Base-by-base conservation (phyloP, 768 basidiomycete species). In the Naganishia vishniacii region DNA sequence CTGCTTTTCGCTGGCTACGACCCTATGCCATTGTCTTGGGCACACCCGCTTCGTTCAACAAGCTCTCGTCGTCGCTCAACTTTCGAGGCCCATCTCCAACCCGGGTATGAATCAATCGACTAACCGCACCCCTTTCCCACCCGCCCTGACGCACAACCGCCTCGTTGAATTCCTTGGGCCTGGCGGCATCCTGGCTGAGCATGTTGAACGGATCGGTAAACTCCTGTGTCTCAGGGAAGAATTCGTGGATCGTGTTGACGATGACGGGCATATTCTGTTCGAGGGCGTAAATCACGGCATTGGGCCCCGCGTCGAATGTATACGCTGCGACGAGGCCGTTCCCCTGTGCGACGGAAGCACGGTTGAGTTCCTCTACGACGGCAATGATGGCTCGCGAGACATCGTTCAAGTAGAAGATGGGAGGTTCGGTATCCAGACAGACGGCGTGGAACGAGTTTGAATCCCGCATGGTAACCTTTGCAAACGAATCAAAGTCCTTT, bases 321-420 rank as follows among this genome's bases (percentile, higher is more conserved):
- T 99, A 99, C 44, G 94, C 95, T 0, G 92, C 95, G 72, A 88
- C 85, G 76, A 84, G 80, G 59, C 84, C 83, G 1, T 81, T 80
- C 48, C 77, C 83, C 75, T 65, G 78, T 63, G 80, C 85, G 37
- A 87, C 78, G 1, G 84, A 81, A 23, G 89, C 81, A 20, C 93
- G 84, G 80, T 99, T 99, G 80, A 91, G 86, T 79, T 98, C 95
- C 44, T 88, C 87, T 69, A 99, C 82, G 72, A 97, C 78, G 6
- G 86, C 81, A 74, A 99, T 90, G 79, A 99, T 90, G n/a, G 89
- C 78, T n/a, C 88, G 83, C 62, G 86, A 88, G 71, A 94, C 90
- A 78, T 99, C 95, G 81, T 97, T 97, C 85, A 99, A 86, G 82
- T 99, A 99, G 78, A 99, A 98, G 78, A 98, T 98, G 45, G 95